A percentile compares a stretch with the other conserved stretches of the same genome.
Evolutionary conservation across 768 basidiomycete genomes (phyloP).

Genomic region (Panus rudis): DNA sequence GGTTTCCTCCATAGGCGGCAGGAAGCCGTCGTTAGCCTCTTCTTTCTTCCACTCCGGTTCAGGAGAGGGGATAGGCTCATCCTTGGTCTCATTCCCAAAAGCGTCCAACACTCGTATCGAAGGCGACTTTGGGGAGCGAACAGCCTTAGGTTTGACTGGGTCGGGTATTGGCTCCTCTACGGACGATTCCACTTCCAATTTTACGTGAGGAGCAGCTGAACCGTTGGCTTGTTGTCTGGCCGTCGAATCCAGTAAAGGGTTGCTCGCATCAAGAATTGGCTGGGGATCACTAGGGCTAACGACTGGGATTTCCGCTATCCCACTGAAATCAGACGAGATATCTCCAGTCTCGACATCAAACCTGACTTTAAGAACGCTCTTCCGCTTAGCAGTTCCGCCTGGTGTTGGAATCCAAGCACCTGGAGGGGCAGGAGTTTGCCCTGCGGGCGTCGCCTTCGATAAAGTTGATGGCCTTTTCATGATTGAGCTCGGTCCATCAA

Average conservation of each 20-base stretch:
- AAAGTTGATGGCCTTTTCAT: background rate
- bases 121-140: conserved; percentile 34
- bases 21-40: too few relatives aligned
- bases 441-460: conserved; percentile 3
- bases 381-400: conserved; percentile 31
- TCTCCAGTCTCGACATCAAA: conserved; percentile 45
- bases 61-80: conserved; percentile 1
- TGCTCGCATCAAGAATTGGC: too few relatives aligned
- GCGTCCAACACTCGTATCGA: conserved; percentile 65
- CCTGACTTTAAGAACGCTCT: conserved; percentile 63
- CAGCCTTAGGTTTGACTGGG: background rate
- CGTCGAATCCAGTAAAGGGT: background rate
- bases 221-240: background rate
- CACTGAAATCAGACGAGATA: conserved; percentile 15
- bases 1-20: conserved; percentile 15
- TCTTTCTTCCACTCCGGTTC: background rate
- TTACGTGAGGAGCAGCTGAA: background rate
- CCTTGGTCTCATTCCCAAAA: conserved; percentile 44
- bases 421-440: conserved; percentile 40
- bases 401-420: conserved; percentile 48
- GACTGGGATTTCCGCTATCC: conserved; percentile 10
- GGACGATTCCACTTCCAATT: background rate
- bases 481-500: background rate
- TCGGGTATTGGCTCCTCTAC: too few relatives aligned
- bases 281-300: conserved; percentile 7